Evolutionary conservation across 139 green algal species (phyloP).

Genomic region (Closterium sp.): DNA sequence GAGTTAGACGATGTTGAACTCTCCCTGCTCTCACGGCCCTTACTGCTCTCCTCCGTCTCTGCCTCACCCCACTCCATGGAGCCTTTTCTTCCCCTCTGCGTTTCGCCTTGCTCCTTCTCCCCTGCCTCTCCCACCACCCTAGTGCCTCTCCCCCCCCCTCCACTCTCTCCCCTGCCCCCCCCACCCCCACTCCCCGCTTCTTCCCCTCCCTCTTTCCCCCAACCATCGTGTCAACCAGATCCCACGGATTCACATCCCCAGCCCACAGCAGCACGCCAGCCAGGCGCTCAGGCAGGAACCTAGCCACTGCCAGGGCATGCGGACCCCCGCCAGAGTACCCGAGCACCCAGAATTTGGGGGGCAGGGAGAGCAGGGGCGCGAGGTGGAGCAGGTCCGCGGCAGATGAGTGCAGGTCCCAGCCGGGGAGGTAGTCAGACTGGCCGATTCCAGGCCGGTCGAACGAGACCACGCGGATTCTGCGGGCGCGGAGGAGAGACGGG

Average conservation of each 20-base stretch:
- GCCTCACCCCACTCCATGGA: background rate
- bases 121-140: too few species aligned
- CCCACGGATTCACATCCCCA: background rate
- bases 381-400: conserved; percentile 5
- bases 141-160: too few species aligned
- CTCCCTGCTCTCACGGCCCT: background rate
- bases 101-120: background rate
- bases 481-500: background rate
- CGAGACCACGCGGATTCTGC: background rate
- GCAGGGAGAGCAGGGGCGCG: conserved; percentile 5
- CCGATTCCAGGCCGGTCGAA: conserved; percentile 24
- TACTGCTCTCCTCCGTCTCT: background rate
- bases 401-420: background rate
- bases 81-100: background rate
- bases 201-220: background rate
- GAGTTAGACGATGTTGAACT: background rate
- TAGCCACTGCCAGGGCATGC: conserved; percentile 13
- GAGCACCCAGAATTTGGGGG: conserved; percentile 36
- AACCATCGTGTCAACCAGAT: background rate
- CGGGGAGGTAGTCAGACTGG: conserved; percentile 2
- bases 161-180: background rate
- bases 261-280: background rate
- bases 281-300: conserved; percentile 29
- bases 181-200: background rate
- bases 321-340: conserved; percentile 21